Percentiles rank a stretch among this genome's conserved stretches.
Evolutionary conservation across 2,329 filamentous ascomycete species (phyloP).

Genomic region (Neocucurbitaria cava): DNA sequence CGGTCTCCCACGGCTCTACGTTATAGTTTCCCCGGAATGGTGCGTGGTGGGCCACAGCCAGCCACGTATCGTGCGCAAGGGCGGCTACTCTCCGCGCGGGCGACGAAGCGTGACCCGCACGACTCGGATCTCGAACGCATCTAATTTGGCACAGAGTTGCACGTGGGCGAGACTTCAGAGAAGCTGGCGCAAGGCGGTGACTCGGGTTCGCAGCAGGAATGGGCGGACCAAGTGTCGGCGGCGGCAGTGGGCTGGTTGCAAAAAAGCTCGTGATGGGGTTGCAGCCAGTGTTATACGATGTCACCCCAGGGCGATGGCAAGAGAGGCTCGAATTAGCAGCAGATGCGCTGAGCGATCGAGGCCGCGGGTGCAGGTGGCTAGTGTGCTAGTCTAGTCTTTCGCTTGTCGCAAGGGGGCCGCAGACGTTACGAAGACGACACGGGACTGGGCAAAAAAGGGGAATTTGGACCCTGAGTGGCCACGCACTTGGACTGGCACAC

Average conservation of each 20-base stretch:
- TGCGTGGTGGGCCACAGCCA: conserved; percentile 26
- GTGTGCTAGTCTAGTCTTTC: conserved; percentile 1
- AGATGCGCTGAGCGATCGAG: conserved; percentile 30
- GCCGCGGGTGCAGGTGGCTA: no score
- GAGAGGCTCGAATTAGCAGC: conserved; percentile 32
- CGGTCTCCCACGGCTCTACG: not conserved
- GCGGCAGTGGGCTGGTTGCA: not conserved
- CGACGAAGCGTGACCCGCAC: conserved; percentile 31
- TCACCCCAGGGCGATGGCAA: conserved; percentile 23
- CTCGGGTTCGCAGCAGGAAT: conserved; percentile 16
- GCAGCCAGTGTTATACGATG: conserved; percentile 27
- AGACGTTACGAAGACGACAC: conserved; percentile 11
- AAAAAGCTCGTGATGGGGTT: conserved; percentile 32
- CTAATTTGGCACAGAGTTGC: conserved; percentile 35
- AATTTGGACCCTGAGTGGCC: not conserved
- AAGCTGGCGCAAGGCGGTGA: conserved; percentile 30
- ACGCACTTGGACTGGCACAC: not conserved
- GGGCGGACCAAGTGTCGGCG: conserved; percentile 14
- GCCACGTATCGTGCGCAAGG: conserved; percentile 27
- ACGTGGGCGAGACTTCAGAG: conserved; percentile 34
- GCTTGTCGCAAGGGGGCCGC: conserved; percentile 34
- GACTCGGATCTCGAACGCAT: conserved; percentile 32
- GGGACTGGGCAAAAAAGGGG: conserved; percentile 13
- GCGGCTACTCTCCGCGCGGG: conserved; percentile 21
- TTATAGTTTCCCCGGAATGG: conserved; percentile 3